Conservation (phyloP, 176 grass and related monocot species). For the Paspalum notatum region DNA sequence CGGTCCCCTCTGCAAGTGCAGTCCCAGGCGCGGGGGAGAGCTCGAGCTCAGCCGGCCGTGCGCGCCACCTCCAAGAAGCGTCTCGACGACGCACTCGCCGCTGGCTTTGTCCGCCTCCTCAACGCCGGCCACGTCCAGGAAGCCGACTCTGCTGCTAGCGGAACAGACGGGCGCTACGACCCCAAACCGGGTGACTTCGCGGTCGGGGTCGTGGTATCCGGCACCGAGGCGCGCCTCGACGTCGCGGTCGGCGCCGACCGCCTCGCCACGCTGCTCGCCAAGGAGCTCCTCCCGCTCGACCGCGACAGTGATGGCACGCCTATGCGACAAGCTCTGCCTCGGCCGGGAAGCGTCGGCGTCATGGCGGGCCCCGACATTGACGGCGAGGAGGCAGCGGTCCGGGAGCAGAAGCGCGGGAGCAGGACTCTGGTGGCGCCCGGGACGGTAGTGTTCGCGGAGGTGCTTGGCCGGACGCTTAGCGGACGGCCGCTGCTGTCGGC, state of each 20-base stretch:
- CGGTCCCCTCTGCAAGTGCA: background rate
- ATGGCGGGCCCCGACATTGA: conserved; percentile 37
- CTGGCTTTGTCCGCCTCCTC: conserved; percentile 40
- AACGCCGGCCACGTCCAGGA: background rate
- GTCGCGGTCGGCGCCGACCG: conserved; percentile 77
- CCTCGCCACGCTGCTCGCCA: conserved; percentile 77
- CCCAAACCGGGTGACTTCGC: conserved; percentile 78
- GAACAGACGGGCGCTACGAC: conserved; percentile 49
- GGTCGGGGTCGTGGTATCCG: conserved; percentile 76
- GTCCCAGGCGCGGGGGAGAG: background rate
- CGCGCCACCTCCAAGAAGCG: conserved; percentile 28
- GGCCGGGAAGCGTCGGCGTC: conserved; percentile 61
- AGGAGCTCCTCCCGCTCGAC: conserved; percentile 87
- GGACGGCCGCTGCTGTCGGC: conserved; percentile 79
- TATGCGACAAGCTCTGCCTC: conserved; percentile 15
- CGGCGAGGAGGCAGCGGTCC: conserved; percentile 50
- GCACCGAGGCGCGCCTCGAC: conserved; percentile 80
- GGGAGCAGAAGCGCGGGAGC: conserved; percentile 42
- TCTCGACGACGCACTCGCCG: conserved; percentile 41
- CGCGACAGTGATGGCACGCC: conserved; percentile 9
- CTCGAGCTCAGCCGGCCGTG: background rate
- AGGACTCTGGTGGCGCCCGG: conserved; percentile 60
- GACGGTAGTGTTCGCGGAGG: conserved; percentile 82
- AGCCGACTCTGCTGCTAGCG: background rate
- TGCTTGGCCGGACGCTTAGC: conserved; percentile 78